Evolutionary conservation across 306 rosid genomes (phyloP), one percentile per base, ranked within the genome.

Genomic region (Trichosanthes cucumerina): DNA sequence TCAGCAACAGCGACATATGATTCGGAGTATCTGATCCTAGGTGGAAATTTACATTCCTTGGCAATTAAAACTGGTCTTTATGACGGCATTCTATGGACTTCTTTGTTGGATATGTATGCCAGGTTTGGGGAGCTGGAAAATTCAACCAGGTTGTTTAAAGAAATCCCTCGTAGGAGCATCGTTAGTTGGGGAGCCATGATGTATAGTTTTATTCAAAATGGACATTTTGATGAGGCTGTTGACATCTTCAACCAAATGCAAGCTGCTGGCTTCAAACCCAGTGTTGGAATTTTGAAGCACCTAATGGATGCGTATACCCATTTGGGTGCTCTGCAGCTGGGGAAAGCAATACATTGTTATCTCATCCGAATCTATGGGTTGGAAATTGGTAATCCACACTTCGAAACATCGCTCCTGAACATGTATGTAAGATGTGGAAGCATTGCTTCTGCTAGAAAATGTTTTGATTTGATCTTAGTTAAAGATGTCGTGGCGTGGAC

Each of bases 401-500:
- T 84, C 54, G 85, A 86, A 57, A 89, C 84, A 66, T 89, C 93
- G 33, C 73, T 89, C 60, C 76, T 87, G 49, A 87, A 86, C 87
- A 84, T 89, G 91, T 87, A 86, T 84, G 38, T 83, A 64, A 84
- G 82, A 86, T 74, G 87, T 28, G 93, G 93, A 26, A 81, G 79
- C 80, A 84, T 86, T 58, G 83, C 78, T 72, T 80, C 84, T 16
- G 85, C 90, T 41, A 83, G 23, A 72, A 65, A 69, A 7, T 86
- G 76, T 62, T 87, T 89, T 54, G 53, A 73, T 54, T 72, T 54
- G 43, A 84, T 87, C 78, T 66, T 53, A 15, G 47, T 82, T 76
- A 84, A 83, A 84, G 91, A 87, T 83, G 82, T 84, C 16, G 87
- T 87, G 79, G 81, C 90, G 53, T 86, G 90, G 91, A 87, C 93